Conservation (phyloP, 2,329 filamentous ascomycete species). For the Apiospora marii region DNA sequence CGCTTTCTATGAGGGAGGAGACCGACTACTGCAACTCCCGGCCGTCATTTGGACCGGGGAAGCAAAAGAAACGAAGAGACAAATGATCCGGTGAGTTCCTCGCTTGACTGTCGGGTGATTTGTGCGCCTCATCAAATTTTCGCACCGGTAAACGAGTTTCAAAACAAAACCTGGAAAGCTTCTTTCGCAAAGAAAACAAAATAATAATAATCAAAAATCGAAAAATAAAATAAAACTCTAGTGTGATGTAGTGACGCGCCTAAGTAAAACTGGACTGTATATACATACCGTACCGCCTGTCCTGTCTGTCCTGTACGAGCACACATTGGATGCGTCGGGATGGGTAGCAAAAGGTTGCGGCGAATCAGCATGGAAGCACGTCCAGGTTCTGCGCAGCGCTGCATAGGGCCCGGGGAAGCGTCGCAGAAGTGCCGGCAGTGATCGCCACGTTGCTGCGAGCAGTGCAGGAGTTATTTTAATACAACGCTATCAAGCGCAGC, state of each 20-base stretch:
- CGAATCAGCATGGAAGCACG: conserved; percentile 4
- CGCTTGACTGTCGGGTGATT: conserved; percentile 20
- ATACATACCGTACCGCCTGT: neutral
- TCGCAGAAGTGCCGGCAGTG: conserved; percentile 14
- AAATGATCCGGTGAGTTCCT: neutral
- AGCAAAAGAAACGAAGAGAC: conserved; percentile 11
- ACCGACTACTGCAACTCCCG: conserved; percentile 20
- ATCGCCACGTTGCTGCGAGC: conserved; percentile 13
- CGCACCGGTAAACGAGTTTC: conserved; percentile 10
- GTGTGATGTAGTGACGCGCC: neutral
- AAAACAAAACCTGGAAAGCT: conserved; percentile 1
- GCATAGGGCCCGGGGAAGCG: conserved; percentile 17
- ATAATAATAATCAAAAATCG: too few relatives aligned
- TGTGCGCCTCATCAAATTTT: conserved; percentile 14
- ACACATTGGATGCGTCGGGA: too few relatives aligned
- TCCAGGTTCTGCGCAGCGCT: neutral
- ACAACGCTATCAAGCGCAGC: conserved; percentile 5
- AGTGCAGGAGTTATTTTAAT: conserved; percentile 20
- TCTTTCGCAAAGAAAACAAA: neutral
- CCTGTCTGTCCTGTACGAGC: too few relatives aligned
- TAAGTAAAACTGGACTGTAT: neutral
- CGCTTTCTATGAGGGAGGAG: conserved; percentile 14
- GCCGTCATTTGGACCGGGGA: conserved; percentile 20
- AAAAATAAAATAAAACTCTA: neutral
- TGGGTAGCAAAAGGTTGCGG: neutral